phyloP scores from a whole-genome alignment of 192 early-diverging fungal species.

The Gonapodya prolifera region DNA sequence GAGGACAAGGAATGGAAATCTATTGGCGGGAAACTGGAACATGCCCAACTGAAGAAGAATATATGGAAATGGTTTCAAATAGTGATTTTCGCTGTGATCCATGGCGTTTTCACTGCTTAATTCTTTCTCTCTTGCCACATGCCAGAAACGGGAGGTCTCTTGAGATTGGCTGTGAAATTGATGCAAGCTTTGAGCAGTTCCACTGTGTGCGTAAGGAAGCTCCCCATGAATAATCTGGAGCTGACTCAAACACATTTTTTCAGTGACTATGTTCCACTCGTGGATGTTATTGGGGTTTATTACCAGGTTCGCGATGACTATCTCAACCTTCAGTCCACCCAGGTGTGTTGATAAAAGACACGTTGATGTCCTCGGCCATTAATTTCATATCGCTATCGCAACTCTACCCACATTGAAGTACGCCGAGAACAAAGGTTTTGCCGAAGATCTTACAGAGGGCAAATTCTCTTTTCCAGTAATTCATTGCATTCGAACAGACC shows the following conservation, averaged over 20 bases:
- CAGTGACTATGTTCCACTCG: conserved; percentile 68
- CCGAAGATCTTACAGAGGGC: conserved; percentile 97
- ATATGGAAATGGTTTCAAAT: conserved; percentile 88
- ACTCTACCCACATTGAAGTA: conserved; percentile 40
- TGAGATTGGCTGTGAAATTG: conserved; percentile 82
- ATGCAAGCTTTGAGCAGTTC: conserved; percentile 54
- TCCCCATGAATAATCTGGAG: neutral
- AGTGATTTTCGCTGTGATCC: conserved; percentile 40
- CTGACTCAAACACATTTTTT: neutral
- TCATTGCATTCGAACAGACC: conserved; percentile 59
- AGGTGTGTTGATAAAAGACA: conserved; percentile 25
- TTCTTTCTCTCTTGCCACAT: neutral
- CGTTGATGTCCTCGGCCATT: neutral
- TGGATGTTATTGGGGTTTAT: conserved; percentile 80
- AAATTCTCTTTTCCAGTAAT: conserved; percentile 96
- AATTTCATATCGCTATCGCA: neutral
- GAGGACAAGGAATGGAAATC: conserved; percentile 96
- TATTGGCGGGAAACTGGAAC: conserved; percentile 85
- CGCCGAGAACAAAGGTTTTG: conserved; percentile 89
- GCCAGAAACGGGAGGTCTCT: conserved; percentile 89
- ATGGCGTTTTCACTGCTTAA: neutral
- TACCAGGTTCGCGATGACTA: conserved; percentile 98
- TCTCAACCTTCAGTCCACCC: conserved; percentile 76
- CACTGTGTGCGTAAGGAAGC: neutral
- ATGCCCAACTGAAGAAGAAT: conserved; percentile 87